Evolutionary conservation across 192 early-diverging fungal species (phyloP), one percentile per base, ranked within the genome.

Genomic region (Coemansia sp.): DNA sequence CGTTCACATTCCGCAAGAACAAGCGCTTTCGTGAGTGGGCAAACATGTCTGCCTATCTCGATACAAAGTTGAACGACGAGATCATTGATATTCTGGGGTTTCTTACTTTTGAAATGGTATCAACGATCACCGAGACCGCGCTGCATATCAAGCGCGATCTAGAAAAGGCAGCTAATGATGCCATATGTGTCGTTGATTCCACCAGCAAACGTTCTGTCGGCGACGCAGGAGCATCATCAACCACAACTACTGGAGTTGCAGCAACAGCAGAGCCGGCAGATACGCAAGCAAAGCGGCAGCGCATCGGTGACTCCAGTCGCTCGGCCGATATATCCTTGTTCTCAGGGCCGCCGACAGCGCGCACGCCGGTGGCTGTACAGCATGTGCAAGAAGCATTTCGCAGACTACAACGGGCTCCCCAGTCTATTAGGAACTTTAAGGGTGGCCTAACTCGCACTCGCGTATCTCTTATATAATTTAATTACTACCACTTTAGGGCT

Each of bases 61-160:
- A 97, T 66, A 90, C 89, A 71, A 92, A 93, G 69, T 90, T 95
- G 7, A 92, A 89, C 64, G 89, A 88, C 65, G 95, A 99, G 60
- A 92, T 99, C 49, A 92, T 97, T 68, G 97, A 99, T 68, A 95
- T 95, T 58, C 82, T 98, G 3, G 97, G 97, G 9, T 99, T 99
- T 68, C 75, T 99, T 30, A 92, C 90, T 0, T 95, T 90, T 67
- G 97, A 99, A 69, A 93, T 95, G 87, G 96, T 99, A 6, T 87
- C 89, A 10, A 90, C 85, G 18, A 72, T 99, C 23, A 99, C 97
- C 19, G 94, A 95, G 70, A 88, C 86, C 1, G 95, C 90, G 1
- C 82, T 98, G 58, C 71, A 82, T n/a, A 85, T 90, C 51, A 93
- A 93, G 64, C 74, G 78, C 31, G 90, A 86, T 63, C 72, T 86